Evolutionary conservation across 257 asterid species (phyloP), one percentile per base, ranked within the genome.

Genomic region (Fraxinus quadrangulata): DNA sequence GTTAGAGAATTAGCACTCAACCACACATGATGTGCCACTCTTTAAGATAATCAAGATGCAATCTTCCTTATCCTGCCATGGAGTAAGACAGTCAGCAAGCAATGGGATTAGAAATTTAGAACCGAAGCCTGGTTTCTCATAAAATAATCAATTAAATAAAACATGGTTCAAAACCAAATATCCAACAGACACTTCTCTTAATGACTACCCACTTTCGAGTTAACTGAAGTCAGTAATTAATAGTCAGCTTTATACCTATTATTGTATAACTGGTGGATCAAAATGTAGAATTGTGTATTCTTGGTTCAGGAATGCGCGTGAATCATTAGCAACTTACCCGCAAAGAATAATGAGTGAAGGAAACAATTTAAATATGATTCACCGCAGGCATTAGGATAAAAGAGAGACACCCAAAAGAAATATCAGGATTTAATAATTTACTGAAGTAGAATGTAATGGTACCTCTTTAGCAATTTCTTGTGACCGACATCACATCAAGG

Each of bases 401-500:
- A 54, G 23, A 54, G 65, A 19, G 1, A 16, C 6, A 16, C 21
- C 59, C 59, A 47, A 47, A n/a, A 16, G 21, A 47, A 47, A 14
- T 56, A 56, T 56, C 26, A n/a, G 66, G 26, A 56, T n/a, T 56
- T 11, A 0, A 7, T 56, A 56, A 56, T 56, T 6, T 56, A 56
- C 12, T 56, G 13, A 56, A 56, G 66, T 56, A 63, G 36, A 26
- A 63, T 13, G 1, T 6, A 21, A 59, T 59, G 67, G 67, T 17
- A 63, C 69, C 69, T 26, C 69, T 26, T 56, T 7, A 56, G 66
- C 10, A 56, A 56, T 56, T n/a, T 19, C 66, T 19, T 9, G 1
- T 54, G 65, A 72, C 81, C 63, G 78, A 75, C 79, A 59, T 74
- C 45, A 70, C 17, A 26, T 92, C 91, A 95, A 79, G 99, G 98